Conservation (phyloP, 371 early-diverging fungal species). For the Mortierella sp. region DNA sequence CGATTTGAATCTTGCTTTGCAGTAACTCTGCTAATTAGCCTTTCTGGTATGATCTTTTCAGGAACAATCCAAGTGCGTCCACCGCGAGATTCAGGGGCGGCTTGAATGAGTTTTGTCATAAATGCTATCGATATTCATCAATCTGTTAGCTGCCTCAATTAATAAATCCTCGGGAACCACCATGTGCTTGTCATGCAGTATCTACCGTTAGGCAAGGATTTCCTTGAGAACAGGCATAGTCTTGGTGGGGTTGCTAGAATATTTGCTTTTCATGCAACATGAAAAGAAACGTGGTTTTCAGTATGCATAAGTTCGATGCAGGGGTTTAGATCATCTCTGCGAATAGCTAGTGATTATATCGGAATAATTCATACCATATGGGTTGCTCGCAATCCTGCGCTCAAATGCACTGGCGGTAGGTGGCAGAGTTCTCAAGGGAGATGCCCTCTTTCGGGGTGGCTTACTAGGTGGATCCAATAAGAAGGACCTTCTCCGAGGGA, state of each 20-base stretch:
- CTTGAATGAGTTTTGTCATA: conserved; percentile 48
- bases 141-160: neutral
- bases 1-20: neutral
- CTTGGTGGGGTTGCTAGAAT: conserved; percentile 38
- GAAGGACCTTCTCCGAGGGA: conserved; percentile 21
- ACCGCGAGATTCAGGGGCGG: conserved; percentile 6
- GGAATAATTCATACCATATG: conserved; percentile 31
- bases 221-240: conserved; percentile 40
- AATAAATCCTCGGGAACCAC: neutral
- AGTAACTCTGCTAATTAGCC: neutral
- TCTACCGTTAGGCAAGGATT: conserved; percentile 35
- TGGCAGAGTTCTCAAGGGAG: neutral
- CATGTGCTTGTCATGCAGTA: neutral
- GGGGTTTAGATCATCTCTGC: neutral
- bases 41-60: conserved; percentile 28
- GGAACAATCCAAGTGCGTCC: conserved; percentile 42
- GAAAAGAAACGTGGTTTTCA: neutral
- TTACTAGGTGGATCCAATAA: conserved; percentile 23
- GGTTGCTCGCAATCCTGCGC: conserved; percentile 24
- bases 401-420: conserved; percentile 12
- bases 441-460: conserved; percentile 15
- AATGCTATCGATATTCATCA: conserved; percentile 21
- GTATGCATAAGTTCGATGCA: neutral
- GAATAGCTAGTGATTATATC: neutral
- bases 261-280: conserved; percentile 9